These are phyloP conservation scores for Verbascum thapsus DNA, from an alignment of 257 asterid genomes.

Conservation along the genomic window DNA sequence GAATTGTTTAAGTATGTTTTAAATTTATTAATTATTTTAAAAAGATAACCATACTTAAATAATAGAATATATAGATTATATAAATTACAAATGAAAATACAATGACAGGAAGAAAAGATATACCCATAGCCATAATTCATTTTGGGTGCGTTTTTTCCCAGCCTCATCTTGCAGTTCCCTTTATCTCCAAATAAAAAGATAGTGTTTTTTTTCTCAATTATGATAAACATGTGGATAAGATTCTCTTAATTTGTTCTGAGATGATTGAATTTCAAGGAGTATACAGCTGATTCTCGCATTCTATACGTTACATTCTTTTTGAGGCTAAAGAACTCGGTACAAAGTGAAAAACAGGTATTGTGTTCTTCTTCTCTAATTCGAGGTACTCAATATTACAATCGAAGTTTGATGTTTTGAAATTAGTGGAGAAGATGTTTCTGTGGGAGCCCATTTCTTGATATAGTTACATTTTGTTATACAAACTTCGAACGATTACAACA, in stretches of 20 bases:
- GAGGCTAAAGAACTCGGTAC: neutral
- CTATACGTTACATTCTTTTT: neutral
- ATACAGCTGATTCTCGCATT: constrained; percentile 19
- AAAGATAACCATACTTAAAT: no score
- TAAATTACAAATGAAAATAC: no score
- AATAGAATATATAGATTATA: no score
- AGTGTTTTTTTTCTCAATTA: neutral
- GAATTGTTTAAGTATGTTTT: no score
- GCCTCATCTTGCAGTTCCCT: constrained; percentile 16
- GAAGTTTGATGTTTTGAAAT: neutral
- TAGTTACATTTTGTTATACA: neutral
- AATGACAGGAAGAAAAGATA: neutral
- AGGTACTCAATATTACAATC: neutral
- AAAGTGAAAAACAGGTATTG: constrained; percentile 22
- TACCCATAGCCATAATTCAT: neutral
- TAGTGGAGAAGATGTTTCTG: neutral
- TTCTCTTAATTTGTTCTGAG: neutral
- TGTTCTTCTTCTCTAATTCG: neutral
- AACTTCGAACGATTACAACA: no score
- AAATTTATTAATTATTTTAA: no score
- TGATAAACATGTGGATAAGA: constrained; percentile 34
- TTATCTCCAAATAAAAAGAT: constrained; percentile 18
- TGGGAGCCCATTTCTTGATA: constrained; percentile 17
- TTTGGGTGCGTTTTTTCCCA: neutral
- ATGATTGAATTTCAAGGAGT: constrained; percentile 9